Evolutionary conservation across 163 green algal genomes (phyloP).

Genomic region (Scenedesmus sp.): DNA sequence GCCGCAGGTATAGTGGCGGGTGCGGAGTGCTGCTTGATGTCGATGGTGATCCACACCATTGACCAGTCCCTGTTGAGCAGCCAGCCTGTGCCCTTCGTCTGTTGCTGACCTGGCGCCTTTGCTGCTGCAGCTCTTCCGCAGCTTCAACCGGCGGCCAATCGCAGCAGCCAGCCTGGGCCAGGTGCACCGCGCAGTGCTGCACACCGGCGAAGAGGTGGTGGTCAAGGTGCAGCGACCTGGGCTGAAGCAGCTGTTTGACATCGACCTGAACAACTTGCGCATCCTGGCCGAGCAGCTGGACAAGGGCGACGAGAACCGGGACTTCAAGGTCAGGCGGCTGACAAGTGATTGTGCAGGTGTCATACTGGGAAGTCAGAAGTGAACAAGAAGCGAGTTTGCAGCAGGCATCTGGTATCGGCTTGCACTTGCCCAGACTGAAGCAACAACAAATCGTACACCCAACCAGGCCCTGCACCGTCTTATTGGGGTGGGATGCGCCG

Average conservation of each 20-base stretch:
- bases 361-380: no score
- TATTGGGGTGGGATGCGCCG: not conserved
- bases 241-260: constrained; percentile 95
- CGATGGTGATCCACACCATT: not conserved
- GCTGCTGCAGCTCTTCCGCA: constrained; percentile 59
- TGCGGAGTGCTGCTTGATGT: no score
- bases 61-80: not conserved
- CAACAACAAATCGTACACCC: no score
- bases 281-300: constrained; percentile 86
- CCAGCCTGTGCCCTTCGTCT: not conserved
- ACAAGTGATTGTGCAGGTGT: not conserved
- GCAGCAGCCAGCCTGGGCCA: constrained; percentile 95
- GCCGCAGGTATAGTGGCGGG: no score
- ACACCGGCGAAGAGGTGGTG: constrained; percentile 75
- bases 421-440: no score
- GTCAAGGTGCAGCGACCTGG: constrained; percentile 96
- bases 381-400: no score
- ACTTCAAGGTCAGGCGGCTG: constrained; percentile 58
- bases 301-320: constrained; percentile 66
- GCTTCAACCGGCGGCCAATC: constrained; percentile 93
- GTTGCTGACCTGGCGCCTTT: not conserved
- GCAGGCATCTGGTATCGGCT: no score
- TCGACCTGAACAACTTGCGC: constrained; percentile 96
- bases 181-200: constrained; percentile 71
- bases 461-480: no score